Base-by-base conservation (phyloP, 2,329 filamentous ascomycete genomes). In the Fusarium pilosicola region DNA sequence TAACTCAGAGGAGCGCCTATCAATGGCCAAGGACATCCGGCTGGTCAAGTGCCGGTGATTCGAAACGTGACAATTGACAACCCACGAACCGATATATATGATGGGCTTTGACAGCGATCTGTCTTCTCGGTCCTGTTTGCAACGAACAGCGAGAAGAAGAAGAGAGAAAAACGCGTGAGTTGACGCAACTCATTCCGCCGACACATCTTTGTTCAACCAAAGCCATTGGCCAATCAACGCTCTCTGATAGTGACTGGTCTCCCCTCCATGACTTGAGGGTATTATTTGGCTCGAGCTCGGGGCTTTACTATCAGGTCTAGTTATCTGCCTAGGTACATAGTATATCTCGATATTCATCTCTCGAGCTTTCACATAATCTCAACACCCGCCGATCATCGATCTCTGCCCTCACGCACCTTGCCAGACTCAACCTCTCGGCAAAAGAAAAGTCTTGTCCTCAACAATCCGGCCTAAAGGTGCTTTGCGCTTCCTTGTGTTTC, bases 221-320 rank as follows among this genome's bases (percentile, higher is more conserved):
- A 67, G 65, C 75, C 75, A 81, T 81, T 81, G 79, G 36, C 79
- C 79, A 81, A 81, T 80, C 78, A 80, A 57, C 70, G 59, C 44
- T 54, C 65, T 55, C 71, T 73, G 79, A 81, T 81, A 81, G 71
- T 65, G 72, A 58, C 39, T 57, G 60, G 67, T 41, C 62, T 66
- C 65, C 61, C 70, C 64, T 62, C 70, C 59, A 73, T 73, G 73
- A 67, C 71, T 74, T 76, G 63, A 70, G 59, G 65, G n/a, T 58
- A 69, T 74, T 71, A 59, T 74, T 65, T 76, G 73, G 67, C 70
- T 76, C 59, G 51, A 60, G 56, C 65, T 69, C 44, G 63, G 69
- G 49, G 62, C n/a, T 65, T 70, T 70, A 65, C 42, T 74, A 63
- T 73, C 68, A 48, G 38, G 42, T 62, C 57, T 65, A 62, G 54